phyloP scores from a whole-genome alignment of 106 monocot genomes.

The Apostasia shenzhenica region DNA sequence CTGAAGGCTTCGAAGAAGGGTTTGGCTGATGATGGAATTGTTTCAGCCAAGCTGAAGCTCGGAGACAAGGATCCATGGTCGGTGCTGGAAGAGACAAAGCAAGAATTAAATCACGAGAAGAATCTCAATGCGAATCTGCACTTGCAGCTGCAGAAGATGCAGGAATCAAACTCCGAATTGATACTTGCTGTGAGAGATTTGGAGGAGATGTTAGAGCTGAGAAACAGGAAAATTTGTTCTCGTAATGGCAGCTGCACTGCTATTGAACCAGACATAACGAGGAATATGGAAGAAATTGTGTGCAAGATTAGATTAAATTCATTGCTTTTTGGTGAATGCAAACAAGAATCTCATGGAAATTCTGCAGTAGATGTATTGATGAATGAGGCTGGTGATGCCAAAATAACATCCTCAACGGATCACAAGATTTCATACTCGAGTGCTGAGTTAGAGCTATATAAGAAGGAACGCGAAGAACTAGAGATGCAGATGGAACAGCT shows the following conservation, averaged over 20 bases:
- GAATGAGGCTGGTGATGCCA: constrained; percentile 24
- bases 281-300: constrained; percentile 17
- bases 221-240: constrained; percentile 28
- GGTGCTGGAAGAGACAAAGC: constrained; percentile 67
- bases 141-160: constrained; percentile 73
- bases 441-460: constrained; percentile 77
- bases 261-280: constrained; percentile 12
- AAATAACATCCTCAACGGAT: constrained; percentile 32
- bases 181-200: constrained; percentile 82
- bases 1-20: constrained; percentile 43
- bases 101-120: constrained; percentile 77
- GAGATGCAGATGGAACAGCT: constrained; percentile 99
- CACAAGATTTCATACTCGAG: constrained; percentile 49
- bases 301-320: constrained; percentile 6
- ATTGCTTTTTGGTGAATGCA: constrained; percentile 12
- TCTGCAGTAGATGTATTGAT: constrained; percentile 32
- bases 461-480: constrained; percentile 79
- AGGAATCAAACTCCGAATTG: constrained; percentile 82
- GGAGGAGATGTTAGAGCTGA: constrained; percentile 79
- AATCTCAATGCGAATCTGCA: constrained; percentile 60
- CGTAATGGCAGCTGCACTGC: not conserved
- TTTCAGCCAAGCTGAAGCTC: constrained; percentile 12
- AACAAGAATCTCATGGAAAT: constrained; percentile 23
- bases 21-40: constrained; percentile 12
- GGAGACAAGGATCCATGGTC: constrained; percentile 40